Evolutionary conservation across 2,329 filamentous ascomycete species (phyloP), one percentile per base, ranked within the genome.

Genomic region (Rhynchosporium graminicola): DNA sequence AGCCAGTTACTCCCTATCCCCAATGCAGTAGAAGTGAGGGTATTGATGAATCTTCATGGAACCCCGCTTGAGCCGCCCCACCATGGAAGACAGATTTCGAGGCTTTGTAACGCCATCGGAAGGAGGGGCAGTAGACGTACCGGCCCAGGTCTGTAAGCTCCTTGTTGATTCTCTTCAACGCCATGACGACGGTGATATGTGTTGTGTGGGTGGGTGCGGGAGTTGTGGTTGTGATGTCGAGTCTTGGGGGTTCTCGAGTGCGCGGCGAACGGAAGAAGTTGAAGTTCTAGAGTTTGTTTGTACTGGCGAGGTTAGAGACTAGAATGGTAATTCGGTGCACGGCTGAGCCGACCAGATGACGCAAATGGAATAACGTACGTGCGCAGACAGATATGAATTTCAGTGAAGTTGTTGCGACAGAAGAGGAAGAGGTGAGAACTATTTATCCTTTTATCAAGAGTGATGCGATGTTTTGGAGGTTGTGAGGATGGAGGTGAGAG

Each of bases 111-210:
- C 64, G 65, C 62, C 63, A 65, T 66, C 61, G 66, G 56, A 60
- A 62, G 48, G 62, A 58, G 61, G 48, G 47, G 20, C 20, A 20
- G 1, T 57, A 43, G 72, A 82, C 83, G 76, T 88, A 94, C 91
- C 91, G 90, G 82, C 91, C 91, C 80, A 95, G 85, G 78, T 95
- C 91, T 79, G 89, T 88, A 77, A 95, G 87, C 81, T 95, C 91
- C 88, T 93, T 95, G 86, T 94, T 94, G 80, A 95, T 95, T 80
- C 91, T 88, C 89, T 95, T 95, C 74, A 95, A 86, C 80, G 91
- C 91, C 91, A 95, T 95, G 65, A 65, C 67, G 67, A 67, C 58
- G 67, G 61, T 60, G 63, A 57, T 70, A 59, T 70, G 65, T 68
- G 65, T 64, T 67, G 57, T 64, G 26, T n/a, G 26, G 40, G 48